Conservation (phyloP, 768 basidiomycete species). For the Strobilomyces echinocephalus region DNA sequence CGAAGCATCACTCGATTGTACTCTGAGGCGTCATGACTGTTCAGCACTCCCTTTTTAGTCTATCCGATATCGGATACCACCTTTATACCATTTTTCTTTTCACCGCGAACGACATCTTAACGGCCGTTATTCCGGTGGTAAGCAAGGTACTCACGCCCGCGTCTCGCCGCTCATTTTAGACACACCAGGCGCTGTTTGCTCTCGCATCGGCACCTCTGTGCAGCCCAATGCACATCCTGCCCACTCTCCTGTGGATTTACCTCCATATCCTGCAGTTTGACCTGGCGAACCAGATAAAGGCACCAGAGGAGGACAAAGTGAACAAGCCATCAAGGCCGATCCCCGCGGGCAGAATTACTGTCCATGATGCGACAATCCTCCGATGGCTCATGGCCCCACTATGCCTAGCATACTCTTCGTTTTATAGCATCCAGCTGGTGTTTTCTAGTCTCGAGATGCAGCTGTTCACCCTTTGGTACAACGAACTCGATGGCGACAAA, state of each 20-base stretch:
- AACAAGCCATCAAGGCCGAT: conserved; percentile 46
- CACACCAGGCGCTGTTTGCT: conserved; percentile 31
- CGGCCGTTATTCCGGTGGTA: conserved; percentile 45
- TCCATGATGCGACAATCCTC: conserved; percentile 31
- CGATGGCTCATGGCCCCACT: conserved; percentile 34
- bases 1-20: background rate
- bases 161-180: background rate
- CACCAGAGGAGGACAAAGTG: conserved; percentile 38
- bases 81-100: conserved; percentile 37
- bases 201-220: conserved; percentile 31
- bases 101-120: conserved; percentile 44
- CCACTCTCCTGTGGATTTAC: conserved; percentile 41
- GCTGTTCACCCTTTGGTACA: conserved; percentile 33
- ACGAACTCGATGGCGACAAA: conserved; percentile 35
- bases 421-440: conserved; percentile 30
- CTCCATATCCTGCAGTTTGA: conserved; percentile 42
- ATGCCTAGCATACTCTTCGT: conserved; percentile 33
- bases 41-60: background rate
- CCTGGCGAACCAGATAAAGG: conserved; percentile 42
- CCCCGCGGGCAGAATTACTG: conserved; percentile 40
- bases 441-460: conserved; percentile 33
- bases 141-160: conserved; percentile 4
- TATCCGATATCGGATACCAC: conserved; percentile 18
- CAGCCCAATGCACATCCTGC: conserved; percentile 13
- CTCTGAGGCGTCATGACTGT: conserved; percentile 16